A percentile compares a stretch with the other conserved stretches of the same genome.
Evolutionary conservation across 805 yeast species (phyloP).

Genomic region (Barnettozyma sucrosica): DNA sequence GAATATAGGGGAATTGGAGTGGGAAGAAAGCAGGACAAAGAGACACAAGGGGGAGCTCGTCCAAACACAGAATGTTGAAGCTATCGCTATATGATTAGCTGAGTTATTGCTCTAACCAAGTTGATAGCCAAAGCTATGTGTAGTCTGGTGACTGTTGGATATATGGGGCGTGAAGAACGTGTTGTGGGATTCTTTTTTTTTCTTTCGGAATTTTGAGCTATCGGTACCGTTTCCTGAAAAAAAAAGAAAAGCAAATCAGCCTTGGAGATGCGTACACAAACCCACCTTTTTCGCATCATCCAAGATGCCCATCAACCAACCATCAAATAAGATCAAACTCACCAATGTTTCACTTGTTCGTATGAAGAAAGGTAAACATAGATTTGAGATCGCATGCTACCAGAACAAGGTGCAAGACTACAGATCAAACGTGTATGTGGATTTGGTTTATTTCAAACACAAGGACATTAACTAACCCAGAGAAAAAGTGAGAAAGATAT

Average conservation of each 20-base stretch:
- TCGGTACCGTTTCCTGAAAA: too few species aligned
- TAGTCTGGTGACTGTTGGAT: not conserved
- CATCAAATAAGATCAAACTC: conserved; percentile 78
- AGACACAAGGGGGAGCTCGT: not conserved
- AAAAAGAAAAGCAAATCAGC: not conserved
- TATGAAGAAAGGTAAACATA: conserved; percentile 82
- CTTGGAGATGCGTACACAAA: too few species aligned
- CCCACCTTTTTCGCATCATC: not conserved
- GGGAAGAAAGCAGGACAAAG: not conserved
- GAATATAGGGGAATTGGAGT: not conserved
- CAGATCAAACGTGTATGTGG: conserved; percentile 57
- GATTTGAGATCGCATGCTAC: conserved; percentile 94
- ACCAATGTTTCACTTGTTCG: conserved; percentile 93
- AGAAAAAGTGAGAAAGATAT: conserved; percentile 73
- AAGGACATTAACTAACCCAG: conserved; percentile 9
- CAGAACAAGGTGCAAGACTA: conserved; percentile 96
- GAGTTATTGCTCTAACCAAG: not conserved
- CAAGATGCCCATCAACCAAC: conserved; percentile 69
- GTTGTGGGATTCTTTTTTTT: not conserved
- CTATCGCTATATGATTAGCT: too few species aligned
- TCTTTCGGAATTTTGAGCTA: too few species aligned
- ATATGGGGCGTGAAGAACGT: not conserved
- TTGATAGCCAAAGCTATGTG: not conserved
- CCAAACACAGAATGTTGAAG: not conserved
- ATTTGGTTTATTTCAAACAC: not conserved